phyloP scores from a whole-genome alignment of 176 grass and related monocot species.

The Phragmites australis region DNA sequence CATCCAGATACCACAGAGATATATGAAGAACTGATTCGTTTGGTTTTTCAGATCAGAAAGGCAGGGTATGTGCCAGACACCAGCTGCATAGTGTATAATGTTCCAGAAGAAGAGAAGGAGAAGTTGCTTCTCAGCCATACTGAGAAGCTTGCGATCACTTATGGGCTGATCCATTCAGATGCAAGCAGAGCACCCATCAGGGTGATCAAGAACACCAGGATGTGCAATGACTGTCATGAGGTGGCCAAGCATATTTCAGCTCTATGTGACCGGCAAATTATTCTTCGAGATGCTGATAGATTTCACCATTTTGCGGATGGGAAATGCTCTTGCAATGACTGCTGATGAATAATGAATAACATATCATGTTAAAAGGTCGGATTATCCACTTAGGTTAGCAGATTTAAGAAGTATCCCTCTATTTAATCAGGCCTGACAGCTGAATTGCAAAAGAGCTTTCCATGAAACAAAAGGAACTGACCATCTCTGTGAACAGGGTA shows the following conservation, averaged over 20 bases:
- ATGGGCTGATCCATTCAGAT: conserved; percentile 61
- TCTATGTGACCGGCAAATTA: conserved; percentile 48
- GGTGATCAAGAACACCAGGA: conserved; percentile 85
- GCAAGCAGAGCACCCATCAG: conserved; percentile 48
- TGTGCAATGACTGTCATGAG: conserved; percentile 84
- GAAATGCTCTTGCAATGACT: conserved; percentile 79
- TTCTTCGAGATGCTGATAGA: conserved; percentile 57
- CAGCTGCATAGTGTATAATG: conserved; percentile 60
- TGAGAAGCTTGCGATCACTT: conserved; percentile 78
- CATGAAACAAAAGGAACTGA: not conserved
- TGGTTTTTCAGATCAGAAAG: conserved; percentile 51
- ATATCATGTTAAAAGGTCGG: not conserved
- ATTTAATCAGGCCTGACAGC: not conserved
- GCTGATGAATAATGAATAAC: conserved; percentile 46
- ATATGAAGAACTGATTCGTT: conserved; percentile 47
- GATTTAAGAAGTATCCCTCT: not conserved
- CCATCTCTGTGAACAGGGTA: not conserved
- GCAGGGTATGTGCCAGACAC: conserved; percentile 73
- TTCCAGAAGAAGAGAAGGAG: conserved; percentile 66
- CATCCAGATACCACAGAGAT: conserved; percentile 70
- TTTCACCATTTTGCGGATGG: conserved; percentile 80
- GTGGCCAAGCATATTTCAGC: conserved; percentile 60
- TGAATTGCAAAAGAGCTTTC: conserved; percentile 11
- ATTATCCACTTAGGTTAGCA: not conserved
- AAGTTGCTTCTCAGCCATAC: conserved; percentile 71